Evolutionary conservation across 1,284 basidiomycete genomes (phyloP), one percentile per base, ranked within the genome.

Genomic region (Marasmius tenuissimus): DNA sequence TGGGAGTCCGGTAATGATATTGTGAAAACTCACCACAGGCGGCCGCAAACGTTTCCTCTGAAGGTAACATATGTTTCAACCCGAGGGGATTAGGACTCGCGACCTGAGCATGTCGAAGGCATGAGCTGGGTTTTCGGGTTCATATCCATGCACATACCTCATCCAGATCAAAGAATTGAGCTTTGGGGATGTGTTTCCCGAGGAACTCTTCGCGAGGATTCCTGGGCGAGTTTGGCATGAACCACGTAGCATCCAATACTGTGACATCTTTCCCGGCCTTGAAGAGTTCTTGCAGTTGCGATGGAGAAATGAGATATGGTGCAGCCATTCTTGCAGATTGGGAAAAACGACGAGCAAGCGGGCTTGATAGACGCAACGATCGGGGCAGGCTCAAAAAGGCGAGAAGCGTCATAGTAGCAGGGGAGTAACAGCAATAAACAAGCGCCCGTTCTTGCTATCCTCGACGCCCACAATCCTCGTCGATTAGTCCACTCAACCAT

Each of bases 1-100:
- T 11, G 16, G 39, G 10, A 61, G 55, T 20, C 35, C 22, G 12
- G n/a, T 20, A 11, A 59, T 14, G 53, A 50, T 52, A 12, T 55
- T 61, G 63, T 60, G 14, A 38, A 54, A 20, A 73, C 87, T 67
- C 76, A 94, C 93, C 86, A 69, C 92, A 94, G 9, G 93, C 89
- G 60, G 85, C 77, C 16, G 89, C 88, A 74, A 98, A 98, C n/a
- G 79, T 76, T 47, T 84, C 79, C 35, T 78, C 79, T 18, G 81
- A 76, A 4, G 97, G 97, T 84, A 98, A 89, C 96, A 98, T 98
- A 76, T 98, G 96, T 69, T 91, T 92, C 18, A 98, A 79, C 12
- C 90, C 91, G 4, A 95, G 80, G 69, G 87, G 80, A 70, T 90
- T 83, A 9, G 83, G 71, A 62, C 83, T 86, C 1, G 91, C 87